Evolutionary conservation across 169 alveolate species (phyloP), one percentile per base, ranked within the genome.

Genomic region (Condylostoma magnum): DNA sequence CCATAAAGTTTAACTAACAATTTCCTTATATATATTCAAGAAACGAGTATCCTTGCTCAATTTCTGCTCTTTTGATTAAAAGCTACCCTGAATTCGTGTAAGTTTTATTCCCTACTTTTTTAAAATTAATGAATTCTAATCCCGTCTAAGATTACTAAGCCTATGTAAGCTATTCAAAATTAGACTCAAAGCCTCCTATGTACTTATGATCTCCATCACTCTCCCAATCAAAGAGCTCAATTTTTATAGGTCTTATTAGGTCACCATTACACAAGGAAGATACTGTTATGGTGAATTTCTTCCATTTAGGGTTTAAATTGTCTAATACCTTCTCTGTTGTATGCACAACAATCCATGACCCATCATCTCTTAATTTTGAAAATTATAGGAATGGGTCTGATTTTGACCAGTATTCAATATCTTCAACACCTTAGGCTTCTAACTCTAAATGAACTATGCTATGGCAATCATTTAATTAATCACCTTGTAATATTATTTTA

Each of bases 11-110:
- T 20, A 89, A 55, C 53, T 70, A 36, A 56, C 80, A 53, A 0
- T 90, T 91, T 20, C 80, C 69, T 54, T 80, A 48, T 31, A 84
- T 37, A 60, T 79, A 90, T 65, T 90, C 93, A 41, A 83, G 56
- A 70, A 90, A 77, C n/a, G n/a, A n/a, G n/a, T n/a, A n/a, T n/a
- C n/a, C n/a, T n/a, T n/a, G n/a, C n/a, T n/a, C n/a, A n/a, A n/a
- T n/a, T n/a, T n/a, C n/a, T n/a, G n/a, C n/a, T n/a, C n/a, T n/a
- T n/a, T n/a, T n/a, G n/a, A n/a, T n/a, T n/a, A n/a, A n/a, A n/a
- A n/a, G n/a, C n/a, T n/a, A n/a, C n/a, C n/a, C n/a, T n/a, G n/a
- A n/a, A n/a, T n/a, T n/a, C n/a, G n/a, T n/a, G n/a, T n/a, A n/a
- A n/a, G n/a, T n/a, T n/a, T n/a, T n/a, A n/a, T n/a, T n/a, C n/a